phyloP scores from a whole-genome alignment of 1,284 basidiomycete genomes.

The Melampsora americana region DNA sequence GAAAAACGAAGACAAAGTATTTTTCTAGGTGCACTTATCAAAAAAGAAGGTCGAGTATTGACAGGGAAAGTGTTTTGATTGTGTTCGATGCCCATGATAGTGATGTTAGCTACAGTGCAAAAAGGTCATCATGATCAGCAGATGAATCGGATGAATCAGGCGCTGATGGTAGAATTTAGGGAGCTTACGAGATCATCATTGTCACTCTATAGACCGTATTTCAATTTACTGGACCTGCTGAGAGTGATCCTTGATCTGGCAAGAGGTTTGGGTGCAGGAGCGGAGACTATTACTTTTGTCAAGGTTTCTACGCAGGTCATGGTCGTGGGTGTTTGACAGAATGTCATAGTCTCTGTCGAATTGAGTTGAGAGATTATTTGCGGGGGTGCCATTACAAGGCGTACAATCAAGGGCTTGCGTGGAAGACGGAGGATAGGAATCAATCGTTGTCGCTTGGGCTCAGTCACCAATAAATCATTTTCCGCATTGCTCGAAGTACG shows the following conservation, averaged over 20 bases:
- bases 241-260: not conserved
- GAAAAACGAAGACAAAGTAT: too few relatives aligned
- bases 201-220: not conserved
- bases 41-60: too few relatives aligned
- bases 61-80: too few relatives aligned
- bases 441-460: not conserved
- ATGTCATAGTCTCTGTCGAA: not conserved
- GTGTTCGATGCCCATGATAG: too few relatives aligned
- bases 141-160: too few relatives aligned
- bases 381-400: not conserved
- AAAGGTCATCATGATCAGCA: too few relatives aligned
- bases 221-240: not conserved
- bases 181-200: too few relatives aligned
- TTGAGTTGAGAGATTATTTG: not conserved
- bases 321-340: not conserved
- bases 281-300: not conserved
- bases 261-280: not conserved
- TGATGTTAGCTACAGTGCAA: too few relatives aligned
- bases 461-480: not conserved
- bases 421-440: not conserved
- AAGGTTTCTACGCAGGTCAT: not conserved
- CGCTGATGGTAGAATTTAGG: too few relatives aligned
- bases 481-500: not conserved
- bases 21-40: too few relatives aligned
- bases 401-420: not conserved